Percentiles rank a stretch among this genome's conserved stretches.
Conservation (phyloP, 768 basidiomycete genomes). For the Panus rudis region DNA sequence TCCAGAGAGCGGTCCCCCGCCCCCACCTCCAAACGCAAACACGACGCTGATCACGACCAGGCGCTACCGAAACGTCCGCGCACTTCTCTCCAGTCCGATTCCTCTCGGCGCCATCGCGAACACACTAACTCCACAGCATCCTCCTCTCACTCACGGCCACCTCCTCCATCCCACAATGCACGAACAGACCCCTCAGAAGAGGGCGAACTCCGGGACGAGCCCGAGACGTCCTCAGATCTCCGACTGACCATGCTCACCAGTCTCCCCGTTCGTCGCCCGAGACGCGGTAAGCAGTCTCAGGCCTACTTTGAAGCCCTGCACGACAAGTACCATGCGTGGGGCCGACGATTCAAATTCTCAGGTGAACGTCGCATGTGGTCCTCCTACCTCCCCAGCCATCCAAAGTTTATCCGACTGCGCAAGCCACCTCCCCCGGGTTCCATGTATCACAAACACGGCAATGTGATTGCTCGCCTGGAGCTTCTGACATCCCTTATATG, state of each 20-base stretch:
- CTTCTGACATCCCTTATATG: conserved; percentile 76
- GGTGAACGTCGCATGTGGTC: conserved; percentile 77
- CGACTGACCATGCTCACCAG: conserved; percentile 5
- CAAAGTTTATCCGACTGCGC: conserved; percentile 54
- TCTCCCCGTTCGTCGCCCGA: conserved; percentile 62
- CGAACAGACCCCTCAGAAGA: conserved; percentile 40
- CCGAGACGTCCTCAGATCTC: conserved; percentile 1
- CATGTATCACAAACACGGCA: conserved; percentile 68
- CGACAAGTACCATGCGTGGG: conserved; percentile 62
- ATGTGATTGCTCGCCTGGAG: conserved; percentile 71
- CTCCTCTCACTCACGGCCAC: conserved; percentile 16
- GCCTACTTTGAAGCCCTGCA: conserved; percentile 56
- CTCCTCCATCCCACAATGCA: conserved; percentile 13
- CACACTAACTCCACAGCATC: conserved; percentile 23
- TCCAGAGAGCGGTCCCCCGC: conserved; percentile 37
- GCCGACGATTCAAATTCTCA: conserved; percentile 76
- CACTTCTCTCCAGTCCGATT: conserved; percentile 12
- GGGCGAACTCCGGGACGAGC: conserved; percentile 40
- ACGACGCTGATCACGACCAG: conserved; percentile 19
- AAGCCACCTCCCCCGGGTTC: conserved; percentile 62
- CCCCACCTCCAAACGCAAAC: conserved; percentile 33
- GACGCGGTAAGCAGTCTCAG: conserved; percentile 42
- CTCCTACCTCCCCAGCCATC: conserved; percentile 56
- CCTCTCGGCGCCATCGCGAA: conserved; percentile 15
- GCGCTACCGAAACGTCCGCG: conserved; percentile 28